Percentiles rank a stretch among this genome's conserved stretches.
Conservation (phyloP, 495 filamentous ascomycete species). For the Penicillium flavigenum region DNA sequence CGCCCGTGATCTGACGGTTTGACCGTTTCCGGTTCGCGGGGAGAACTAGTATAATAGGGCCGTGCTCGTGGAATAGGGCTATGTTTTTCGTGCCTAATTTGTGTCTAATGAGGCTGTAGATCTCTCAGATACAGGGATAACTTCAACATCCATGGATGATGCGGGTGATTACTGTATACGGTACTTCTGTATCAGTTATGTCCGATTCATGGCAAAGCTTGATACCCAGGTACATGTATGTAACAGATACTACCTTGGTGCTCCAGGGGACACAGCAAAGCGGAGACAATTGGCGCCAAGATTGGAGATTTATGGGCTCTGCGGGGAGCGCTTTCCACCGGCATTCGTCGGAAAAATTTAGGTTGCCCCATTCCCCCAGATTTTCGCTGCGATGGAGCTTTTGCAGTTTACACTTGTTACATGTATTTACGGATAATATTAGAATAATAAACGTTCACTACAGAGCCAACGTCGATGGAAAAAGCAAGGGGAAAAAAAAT, state of each 20-base stretch:
- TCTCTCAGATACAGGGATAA: not conserved
- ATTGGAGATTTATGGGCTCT: not conserved
- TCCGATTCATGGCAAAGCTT: not conserved
- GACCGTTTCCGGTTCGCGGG: not conserved
- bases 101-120: not conserved
- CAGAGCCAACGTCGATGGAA: not conserved
- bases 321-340: conserved; percentile 11
- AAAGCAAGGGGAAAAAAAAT: not conserved
- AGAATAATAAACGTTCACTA: not conserved
- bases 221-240: not conserved
- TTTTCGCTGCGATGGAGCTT: not conserved
- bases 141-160: no score
- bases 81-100: no score
- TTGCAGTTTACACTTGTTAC: no score
- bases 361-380: not conserved
- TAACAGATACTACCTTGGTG: no score
- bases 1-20: not conserved
- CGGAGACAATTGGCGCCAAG: conserved; percentile 12
- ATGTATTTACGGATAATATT: not conserved
- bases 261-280: not conserved
- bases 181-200: not conserved
- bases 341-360: not conserved
- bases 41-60: not conserved
- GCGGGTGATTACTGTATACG: not conserved
- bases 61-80: not conserved